Evolutionary conservation across 495 filamentous ascomycete genomes (phyloP), one percentile per base, ranked within the genome.

Genomic region (Cercophora samala): DNA sequence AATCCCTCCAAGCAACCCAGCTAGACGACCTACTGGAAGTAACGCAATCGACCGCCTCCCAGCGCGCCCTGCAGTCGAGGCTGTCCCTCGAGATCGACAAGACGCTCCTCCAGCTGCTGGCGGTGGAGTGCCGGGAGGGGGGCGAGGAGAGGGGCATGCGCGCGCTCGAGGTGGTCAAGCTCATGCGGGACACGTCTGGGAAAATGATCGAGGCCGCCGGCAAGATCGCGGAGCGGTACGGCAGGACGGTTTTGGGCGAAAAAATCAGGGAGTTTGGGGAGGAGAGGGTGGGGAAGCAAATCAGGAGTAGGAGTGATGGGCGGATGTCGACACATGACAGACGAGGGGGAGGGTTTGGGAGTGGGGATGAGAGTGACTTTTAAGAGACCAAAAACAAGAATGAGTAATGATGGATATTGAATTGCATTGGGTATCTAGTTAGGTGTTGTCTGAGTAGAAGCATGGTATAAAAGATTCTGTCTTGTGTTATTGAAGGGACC

Each of bases 131-230:
- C 75, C 86, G 91, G 68, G 92, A 92, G 69, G 92, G 92, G 15
- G 68, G 65, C 46, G 96, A 98, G 74, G 93, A 97, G 55, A 82
- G 89, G 18, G 95, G 93, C 2, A 97, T 96, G 91, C 93, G 93
- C 71, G 95, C 95, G 8, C 80, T 99, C 29, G 96, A 99, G 78
- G 70, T 85, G 59, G 93, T 93, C 3, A 79, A 81, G 64, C 79
- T 97, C 74, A 87, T 97, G 88, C 82, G 83, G 52, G 92, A 97
- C 75, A 80, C 85, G 52, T 89, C 83, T 65, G 92, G 93, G 23
- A 88, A 89, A 75, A 96, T 96, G 91, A 73, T 94, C 22, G 92
- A 95, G 74, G 90, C 90, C 1, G 93, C 93, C 3, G 86, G 86
- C 21, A 96, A 94, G 83, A 83, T 97, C 52, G 93, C 93, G 5